These are phyloP conservation scores for Neurospora sp. DNA, from an alignment of 495 filamentous ascomycete genomes.

Conservation along the genomic window DNA sequence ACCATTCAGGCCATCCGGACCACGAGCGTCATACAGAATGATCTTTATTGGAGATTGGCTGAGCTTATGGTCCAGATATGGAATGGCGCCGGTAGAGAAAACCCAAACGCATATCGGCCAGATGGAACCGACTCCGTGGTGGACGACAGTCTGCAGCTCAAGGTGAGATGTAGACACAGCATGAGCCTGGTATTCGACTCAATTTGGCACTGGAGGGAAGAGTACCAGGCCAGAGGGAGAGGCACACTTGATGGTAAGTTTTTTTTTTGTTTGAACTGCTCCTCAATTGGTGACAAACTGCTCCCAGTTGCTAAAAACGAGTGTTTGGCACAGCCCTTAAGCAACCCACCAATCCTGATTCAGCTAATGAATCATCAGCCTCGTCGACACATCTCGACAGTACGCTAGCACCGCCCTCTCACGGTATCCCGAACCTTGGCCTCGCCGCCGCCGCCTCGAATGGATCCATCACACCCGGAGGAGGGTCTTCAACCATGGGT, in stretches of 20 bases:
- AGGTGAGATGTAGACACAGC: conserved; percentile 81
- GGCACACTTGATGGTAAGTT: conserved; percentile 69
- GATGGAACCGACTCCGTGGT: conserved; percentile 33
- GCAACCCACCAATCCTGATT: conserved; percentile 80
- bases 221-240: conserved; percentile 65
- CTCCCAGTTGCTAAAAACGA: conserved; percentile 21
- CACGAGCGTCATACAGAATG: conserved; percentile 73
- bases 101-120: conserved; percentile 26
- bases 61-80: conserved; percentile 90
- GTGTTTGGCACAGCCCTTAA: conserved; percentile 52
- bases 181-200: conserved; percentile 90
- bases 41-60: conserved; percentile 73
- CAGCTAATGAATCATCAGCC: conserved; percentile 60
- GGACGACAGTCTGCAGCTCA: conserved; percentile 71
- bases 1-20: conserved; percentile 68
- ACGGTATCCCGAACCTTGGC: conserved; percentile 20
- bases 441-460: conserved; percentile 27
- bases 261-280: conserved; percentile 2
- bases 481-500: conserved; percentile 30
- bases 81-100: conserved; percentile 57
- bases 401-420: conserved; percentile 37
- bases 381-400: conserved; percentile 51
- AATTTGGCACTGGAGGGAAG: conserved; percentile 88
- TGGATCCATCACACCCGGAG: conserved; percentile 36
- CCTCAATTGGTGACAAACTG: conserved; percentile 3